phyloP scores from a whole-genome alignment of 1,284 basidiomycete genomes.

The Cutaneotrichosporon sp. region DNA sequence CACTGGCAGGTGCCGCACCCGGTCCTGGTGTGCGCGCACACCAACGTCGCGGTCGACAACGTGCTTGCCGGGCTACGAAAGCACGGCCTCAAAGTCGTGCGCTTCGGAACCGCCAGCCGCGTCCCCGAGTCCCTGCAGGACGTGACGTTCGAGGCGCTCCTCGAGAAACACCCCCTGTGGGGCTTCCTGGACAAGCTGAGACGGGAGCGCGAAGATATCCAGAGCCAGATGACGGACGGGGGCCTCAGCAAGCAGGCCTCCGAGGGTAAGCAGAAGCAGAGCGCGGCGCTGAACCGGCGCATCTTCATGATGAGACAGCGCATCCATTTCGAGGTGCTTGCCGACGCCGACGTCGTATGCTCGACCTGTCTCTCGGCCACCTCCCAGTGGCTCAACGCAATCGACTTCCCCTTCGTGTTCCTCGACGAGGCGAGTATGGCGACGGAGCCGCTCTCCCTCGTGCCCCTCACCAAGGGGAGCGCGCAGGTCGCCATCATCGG shows the following conservation, averaged over 20 bases:
- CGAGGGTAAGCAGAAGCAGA: conserved; percentile 50
- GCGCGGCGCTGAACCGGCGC: conserved; percentile 53
- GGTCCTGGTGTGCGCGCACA: conserved; percentile 85
- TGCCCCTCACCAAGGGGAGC: conserved; percentile 85
- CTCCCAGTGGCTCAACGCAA: conserved; percentile 54
- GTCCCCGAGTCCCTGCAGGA: conserved; percentile 62
- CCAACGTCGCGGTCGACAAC: conserved; percentile 93
- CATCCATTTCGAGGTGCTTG: conserved; percentile 60
- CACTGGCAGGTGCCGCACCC: conserved; percentile 83
- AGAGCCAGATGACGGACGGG: conserved; percentile 53
- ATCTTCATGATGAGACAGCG: conserved; percentile 30
- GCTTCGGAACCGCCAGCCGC: conserved; percentile 69
- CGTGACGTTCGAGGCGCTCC: conserved; percentile 67
- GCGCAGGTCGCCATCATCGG: conserved; percentile 85
- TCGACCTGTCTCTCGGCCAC: conserved; percentile 78
- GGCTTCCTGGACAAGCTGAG: conserved; percentile 58
- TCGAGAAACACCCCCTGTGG: conserved; percentile 65
- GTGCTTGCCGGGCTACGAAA: conserved; percentile 67
- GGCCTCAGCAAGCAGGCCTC: conserved; percentile 23
- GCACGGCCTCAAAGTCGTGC: conserved; percentile 70
- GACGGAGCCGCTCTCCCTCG: conserved; percentile 82
- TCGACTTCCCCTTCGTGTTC: conserved; percentile 91
- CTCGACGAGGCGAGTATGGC: conserved; percentile 95
- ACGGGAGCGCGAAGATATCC: conserved; percentile 60
- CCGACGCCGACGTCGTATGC: conserved; percentile 74